Percentiles rank a stretch among this genome's conserved stretches.
These are phyloP conservation scores for Rhodotorula sp. DNA, from an alignment of 1,284 basidiomycete species.

Conservation along the genomic window DNA sequence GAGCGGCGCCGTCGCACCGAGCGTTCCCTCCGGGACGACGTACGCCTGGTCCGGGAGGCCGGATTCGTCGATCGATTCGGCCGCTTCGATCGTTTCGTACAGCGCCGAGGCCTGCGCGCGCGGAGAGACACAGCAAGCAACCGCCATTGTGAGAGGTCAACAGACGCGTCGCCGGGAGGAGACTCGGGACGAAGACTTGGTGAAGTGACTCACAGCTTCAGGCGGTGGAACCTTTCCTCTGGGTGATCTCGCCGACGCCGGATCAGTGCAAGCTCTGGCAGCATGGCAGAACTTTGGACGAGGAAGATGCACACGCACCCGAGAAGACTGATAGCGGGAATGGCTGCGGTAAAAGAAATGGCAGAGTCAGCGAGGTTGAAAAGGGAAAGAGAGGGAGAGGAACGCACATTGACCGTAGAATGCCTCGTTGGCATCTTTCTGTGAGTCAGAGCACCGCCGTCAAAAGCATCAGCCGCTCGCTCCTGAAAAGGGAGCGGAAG, in stretches of 20 bases:
- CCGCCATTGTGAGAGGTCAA: too few species aligned
- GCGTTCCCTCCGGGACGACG: conserved; percentile 31
- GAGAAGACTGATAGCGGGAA: conserved; percentile 86
- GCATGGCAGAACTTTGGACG: background rate
- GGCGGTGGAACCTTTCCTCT: conserved; percentile 87
- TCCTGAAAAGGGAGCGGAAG: too few species aligned
- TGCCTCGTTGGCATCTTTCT: conserved; percentile 55
- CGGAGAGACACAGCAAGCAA: background rate
- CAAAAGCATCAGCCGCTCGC: too few species aligned
- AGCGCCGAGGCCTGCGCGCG: conserved; percentile 65
- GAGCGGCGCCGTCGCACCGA: conserved; percentile 20
- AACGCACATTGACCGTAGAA: conserved; percentile 76
- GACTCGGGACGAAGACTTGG: background rate
- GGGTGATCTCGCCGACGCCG: background rate
- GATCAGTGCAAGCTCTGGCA: background rate
- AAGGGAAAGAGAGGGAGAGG: too few species aligned
- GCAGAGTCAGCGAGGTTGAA: too few species aligned
- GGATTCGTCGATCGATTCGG: conserved; percentile 36
- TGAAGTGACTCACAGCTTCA: conserved; percentile 59
- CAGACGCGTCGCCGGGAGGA: background rate
- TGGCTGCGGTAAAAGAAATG: conserved; percentile 48
- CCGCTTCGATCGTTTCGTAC: conserved; percentile 86
- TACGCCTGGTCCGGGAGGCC: conserved; percentile 38
- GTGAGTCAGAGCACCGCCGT: too few species aligned
- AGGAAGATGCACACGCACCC: conserved; percentile 47